Evolutionary conservation across 1,139 yeast genomes (phyloP).

Genomic region (Sugiyamaella sp.): DNA sequence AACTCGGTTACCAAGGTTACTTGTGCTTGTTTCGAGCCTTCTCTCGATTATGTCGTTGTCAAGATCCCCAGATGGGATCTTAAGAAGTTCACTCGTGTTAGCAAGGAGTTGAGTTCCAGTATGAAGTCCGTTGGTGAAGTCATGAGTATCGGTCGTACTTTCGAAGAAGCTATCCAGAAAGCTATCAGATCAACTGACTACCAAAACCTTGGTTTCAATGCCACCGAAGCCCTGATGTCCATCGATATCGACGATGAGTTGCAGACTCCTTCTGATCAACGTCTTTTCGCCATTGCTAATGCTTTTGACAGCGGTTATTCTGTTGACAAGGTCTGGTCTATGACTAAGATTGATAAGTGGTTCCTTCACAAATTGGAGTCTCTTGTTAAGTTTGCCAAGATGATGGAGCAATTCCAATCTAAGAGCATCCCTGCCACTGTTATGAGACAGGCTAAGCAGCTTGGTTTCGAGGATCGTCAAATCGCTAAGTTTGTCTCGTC

Average conservation of each 20-base stretch:
- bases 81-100: constrained; percentile 92
- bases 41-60: constrained; percentile 94
- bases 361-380: constrained; percentile 84
- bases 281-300: constrained; percentile 95
- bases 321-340: constrained; percentile 88
- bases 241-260: constrained; percentile 88
- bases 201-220: constrained; percentile 90
- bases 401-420: constrained; percentile 60
- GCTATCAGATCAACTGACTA: constrained; percentile 97
- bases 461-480: constrained; percentile 97
- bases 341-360: constrained; percentile 97
- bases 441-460: constrained; percentile 88
- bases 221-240: constrained; percentile 83
- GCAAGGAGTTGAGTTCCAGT: constrained; percentile 83
- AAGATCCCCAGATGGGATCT: constrained; percentile 99
- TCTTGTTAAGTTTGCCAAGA: constrained; percentile 68
- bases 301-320: constrained; percentile 85
- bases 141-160: constrained; percentile 96
- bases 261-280: constrained; percentile 95
- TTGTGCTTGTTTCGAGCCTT: constrained; percentile 97
- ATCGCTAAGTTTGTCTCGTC: constrained; percentile 88
- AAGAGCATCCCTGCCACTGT: constrained; percentile 60
- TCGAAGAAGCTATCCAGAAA: constrained; percentile 97
- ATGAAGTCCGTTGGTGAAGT: constrained; percentile 99
- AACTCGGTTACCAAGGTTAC: constrained; percentile 95